phyloP scores from a whole-genome alignment of 2,329 filamentous ascomycete genomes.

The Penicillium sp. region DNA sequence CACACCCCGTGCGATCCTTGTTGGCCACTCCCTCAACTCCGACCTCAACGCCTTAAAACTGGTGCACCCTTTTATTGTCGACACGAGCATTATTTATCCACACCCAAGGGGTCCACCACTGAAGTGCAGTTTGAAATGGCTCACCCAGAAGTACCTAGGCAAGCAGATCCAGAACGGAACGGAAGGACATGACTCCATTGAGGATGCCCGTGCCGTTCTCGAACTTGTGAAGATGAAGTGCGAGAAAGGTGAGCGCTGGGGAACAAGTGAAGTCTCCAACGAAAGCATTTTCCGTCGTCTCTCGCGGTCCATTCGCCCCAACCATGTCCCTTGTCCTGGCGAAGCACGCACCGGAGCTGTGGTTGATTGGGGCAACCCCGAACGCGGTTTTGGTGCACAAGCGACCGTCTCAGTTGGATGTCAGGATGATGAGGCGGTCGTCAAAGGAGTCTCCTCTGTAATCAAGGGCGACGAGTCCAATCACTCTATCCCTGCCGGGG shows the following conservation, averaged over 20 bases:
- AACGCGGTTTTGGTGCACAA: slow-evolving; percentile 59
- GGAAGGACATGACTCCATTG: slow-evolving; percentile 84
- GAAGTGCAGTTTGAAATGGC: slow-evolving; percentile 87
- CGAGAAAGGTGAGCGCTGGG: slow-evolving; percentile 87
- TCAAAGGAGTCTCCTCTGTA: slow-evolving; percentile 56
- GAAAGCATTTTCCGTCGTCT: slow-evolving; percentile 91
- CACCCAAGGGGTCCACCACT: slow-evolving; percentile 86
- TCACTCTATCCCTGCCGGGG: slow-evolving; percentile 48
- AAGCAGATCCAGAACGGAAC: slow-evolving; percentile 84
- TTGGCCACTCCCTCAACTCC: slow-evolving; percentile 52
- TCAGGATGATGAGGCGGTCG: slow-evolving; percentile 58
- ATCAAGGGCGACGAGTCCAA: slow-evolving; percentile 51
- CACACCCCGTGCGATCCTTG: slow-evolving; percentile 46
- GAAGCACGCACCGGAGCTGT: slow-evolving; percentile 55
- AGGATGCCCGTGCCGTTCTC: slow-evolving; percentile 87
- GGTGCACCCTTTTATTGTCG: slow-evolving; percentile 89
- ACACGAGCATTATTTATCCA: slow-evolving; percentile 86
- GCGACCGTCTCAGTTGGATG: slow-evolving; percentile 60
- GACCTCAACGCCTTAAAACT: slow-evolving; percentile 77
- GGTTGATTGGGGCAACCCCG: slow-evolving; percentile 86
- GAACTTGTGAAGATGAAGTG: slow-evolving; percentile 95
- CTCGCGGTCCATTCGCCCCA: slow-evolving; percentile 53
- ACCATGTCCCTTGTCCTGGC: slow-evolving; percentile 35
- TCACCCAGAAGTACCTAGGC: slow-evolving; percentile 80
- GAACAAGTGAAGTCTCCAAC: slow-evolving; percentile 71